Conservation (phyloP, 2,329 filamentous ascomycete genomes). For the Orbilia quercus region DNA sequence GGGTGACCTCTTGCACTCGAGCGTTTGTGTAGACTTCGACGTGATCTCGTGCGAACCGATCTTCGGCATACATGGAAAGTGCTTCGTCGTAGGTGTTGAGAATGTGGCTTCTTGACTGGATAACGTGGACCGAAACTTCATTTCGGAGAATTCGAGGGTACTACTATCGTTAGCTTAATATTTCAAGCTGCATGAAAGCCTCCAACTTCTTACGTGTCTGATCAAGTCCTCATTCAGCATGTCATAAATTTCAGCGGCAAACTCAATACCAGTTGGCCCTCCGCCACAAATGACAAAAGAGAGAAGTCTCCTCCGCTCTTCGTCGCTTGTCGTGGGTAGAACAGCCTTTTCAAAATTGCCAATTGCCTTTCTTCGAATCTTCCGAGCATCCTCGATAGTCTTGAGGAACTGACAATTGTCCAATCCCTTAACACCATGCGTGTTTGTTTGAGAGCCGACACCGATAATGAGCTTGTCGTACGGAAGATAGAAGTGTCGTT, state of each 20-base stretch:
- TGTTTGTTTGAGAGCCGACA: constrained; percentile 89
- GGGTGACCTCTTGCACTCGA: constrained; percentile 85
- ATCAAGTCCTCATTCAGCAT: constrained; percentile 90
- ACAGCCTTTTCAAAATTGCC: constrained; percentile 90
- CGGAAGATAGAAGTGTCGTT: constrained; percentile 87
- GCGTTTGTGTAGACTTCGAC: constrained; percentile 93
- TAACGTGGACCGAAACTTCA: constrained; percentile 96
- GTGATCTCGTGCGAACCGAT: constrained; percentile 87
- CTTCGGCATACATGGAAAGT: constrained; percentile 89
- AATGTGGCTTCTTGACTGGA: constrained; percentile 93
- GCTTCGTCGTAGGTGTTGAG: constrained; percentile 98
- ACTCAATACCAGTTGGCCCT: constrained; percentile 95
- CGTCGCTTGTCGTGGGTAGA: constrained; percentile 88
- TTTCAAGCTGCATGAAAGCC: neutral
- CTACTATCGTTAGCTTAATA: constrained; percentile 62
- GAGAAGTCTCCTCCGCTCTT: constrained; percentile 84
- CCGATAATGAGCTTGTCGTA: constrained; percentile 97
- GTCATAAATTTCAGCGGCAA: constrained; percentile 95
- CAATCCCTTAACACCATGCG: constrained; percentile 93
- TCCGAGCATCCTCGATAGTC: constrained; percentile 88
- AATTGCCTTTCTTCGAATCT: constrained; percentile 88
- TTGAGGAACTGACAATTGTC: constrained; percentile 96
- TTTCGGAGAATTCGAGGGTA: constrained; percentile 94
- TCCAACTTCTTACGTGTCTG: constrained; percentile 6
- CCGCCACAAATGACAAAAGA: constrained; percentile 97